Evolutionary conservation across 352 stramenopile species (phyloP), one percentile per base, ranked within the genome.

Genomic region (Pythium rishiriense): DNA sequence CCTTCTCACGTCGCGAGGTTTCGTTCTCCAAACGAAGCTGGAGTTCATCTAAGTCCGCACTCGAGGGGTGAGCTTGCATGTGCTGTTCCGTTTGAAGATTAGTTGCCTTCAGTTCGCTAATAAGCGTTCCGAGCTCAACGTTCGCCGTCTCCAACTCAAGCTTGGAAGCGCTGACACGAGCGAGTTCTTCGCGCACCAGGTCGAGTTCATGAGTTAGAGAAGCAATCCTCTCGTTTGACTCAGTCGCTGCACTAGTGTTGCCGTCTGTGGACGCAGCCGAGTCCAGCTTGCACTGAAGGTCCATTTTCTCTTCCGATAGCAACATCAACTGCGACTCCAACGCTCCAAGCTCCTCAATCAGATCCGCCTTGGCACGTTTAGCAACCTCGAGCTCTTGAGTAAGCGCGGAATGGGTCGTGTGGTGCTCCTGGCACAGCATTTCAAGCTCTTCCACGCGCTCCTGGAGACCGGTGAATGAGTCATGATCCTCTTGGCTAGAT

Each of bases 1-100:
- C 70, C 35, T 71, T 87, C 46, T 68, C 53, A 5, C 79, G 69
- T 5, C 69, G 54, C 37, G 75, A 64, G 7, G 52, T 54, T 35
- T 86, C 76, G n/a, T 48, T 60, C 19, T 84, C 79, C 33, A 88
- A 55, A 11, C 72, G 79, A 26, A 74, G 57, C 24, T 68, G 74
- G n/a, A 87, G 3, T 12, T 67, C 58, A 21, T 9, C 52, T 5
- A 43, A 11, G 22, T 25, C 5, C 24, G 17, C n/a, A 19, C 21
- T 31, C 19, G 53, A 19, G 17, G 53, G 11, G 8, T 35, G 37
- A 12, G 4, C 28, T 31, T 60, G 9, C 24, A 61, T 28, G 9
- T 60, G 22, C 31, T 55, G 19, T 29, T 67, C 60, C 41, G 51
- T 59, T 22, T 58, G 37, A 12, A 41, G 22, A 1, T 54, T 22